Conservation (phyloP, 805 yeast genomes). For the Candida incommunis region DNA sequence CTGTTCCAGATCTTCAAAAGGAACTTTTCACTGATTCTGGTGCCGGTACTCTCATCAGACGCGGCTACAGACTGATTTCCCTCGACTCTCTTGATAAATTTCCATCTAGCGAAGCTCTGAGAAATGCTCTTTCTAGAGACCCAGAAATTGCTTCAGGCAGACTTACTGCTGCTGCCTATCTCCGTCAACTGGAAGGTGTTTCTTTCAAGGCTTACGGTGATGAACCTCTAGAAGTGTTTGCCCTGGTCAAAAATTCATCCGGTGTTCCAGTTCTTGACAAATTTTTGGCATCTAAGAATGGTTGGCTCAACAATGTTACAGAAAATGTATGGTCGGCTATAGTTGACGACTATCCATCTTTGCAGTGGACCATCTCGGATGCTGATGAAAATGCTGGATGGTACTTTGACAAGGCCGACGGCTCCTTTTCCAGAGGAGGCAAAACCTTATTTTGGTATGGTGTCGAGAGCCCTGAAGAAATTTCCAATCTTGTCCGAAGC, state of each 20-base stretch:
- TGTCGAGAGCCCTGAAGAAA: slow-evolving; percentile 45
- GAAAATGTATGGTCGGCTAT: slow-evolving; percentile 84
- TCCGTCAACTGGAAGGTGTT: slow-evolving; percentile 50
- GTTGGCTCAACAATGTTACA: slow-evolving; percentile 96
- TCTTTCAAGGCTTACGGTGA: slow-evolving; percentile 77
- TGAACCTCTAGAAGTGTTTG: slow-evolving; percentile 89
- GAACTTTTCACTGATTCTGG: slow-evolving; percentile 98
- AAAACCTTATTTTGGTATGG: slow-evolving; percentile 94
- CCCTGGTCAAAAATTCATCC: slow-evolving; percentile 50
- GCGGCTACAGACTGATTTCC: slow-evolving; percentile 74
- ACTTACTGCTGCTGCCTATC: slow-evolving; percentile 66
- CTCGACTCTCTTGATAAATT: slow-evolving; percentile 60
- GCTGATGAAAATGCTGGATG: slow-evolving; percentile 83
- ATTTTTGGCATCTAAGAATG: slow-evolving; percentile 73
- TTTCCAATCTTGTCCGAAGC: slow-evolving; percentile 46
- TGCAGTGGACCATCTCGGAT: slow-evolving; percentile 85
- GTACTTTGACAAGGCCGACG: slow-evolving; percentile 88
- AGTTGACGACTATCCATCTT: slow-evolving; percentile 51
- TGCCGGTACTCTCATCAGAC: slow-evolving; percentile 95
- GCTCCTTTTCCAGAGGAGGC: slow-evolving; percentile 83
- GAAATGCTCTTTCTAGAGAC: slow-evolving; percentile 66
- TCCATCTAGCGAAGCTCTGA: slow-evolving; percentile 41
- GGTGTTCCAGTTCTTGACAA: slow-evolving; percentile 61
- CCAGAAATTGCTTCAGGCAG: slow-evolving; percentile 57
- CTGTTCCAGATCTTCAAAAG: slow-evolving; percentile 88